Conservation (phyloP, 2,329 filamentous ascomycete genomes). For the Exophiala bonariae region DNA sequence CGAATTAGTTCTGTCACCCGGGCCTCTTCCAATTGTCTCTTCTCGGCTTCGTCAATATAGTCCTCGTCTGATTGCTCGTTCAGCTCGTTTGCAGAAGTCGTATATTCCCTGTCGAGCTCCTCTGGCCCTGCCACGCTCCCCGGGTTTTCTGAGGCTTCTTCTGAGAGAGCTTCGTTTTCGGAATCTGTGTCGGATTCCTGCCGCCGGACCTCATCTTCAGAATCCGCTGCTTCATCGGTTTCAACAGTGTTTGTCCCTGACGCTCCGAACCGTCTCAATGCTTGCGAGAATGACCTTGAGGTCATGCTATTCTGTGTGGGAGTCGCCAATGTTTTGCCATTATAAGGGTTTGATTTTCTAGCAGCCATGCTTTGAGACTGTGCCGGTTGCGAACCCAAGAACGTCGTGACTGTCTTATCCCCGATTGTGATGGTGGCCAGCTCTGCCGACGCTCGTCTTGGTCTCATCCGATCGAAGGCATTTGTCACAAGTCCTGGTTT, state of each 20-base stretch:
- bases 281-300: conserved; percentile 19
- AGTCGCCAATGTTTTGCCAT: conserved; percentile 1
- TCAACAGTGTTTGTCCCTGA: conserved; percentile 3
- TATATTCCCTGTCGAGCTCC: too few relatives aligned
- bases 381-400: conserved; percentile 59
- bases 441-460: conserved; percentile 62
- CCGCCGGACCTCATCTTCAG: conserved; percentile 47
- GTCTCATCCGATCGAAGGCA: conserved; percentile 65
- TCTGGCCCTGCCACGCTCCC: not conserved
- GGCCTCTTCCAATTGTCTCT: conserved; percentile 50
- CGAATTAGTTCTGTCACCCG: conserved; percentile 47
- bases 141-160: not conserved
- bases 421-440: conserved; percentile 76
- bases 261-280: conserved; percentile 20
- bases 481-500: conserved; percentile 51
- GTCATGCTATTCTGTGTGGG: conserved; percentile 7
- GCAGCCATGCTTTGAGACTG: conserved; percentile 23
- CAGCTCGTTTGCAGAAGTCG: not conserved
- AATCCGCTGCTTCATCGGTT: conserved; percentile 35
- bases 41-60: conserved; percentile 57
- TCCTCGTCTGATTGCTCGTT: conserved; percentile 33
- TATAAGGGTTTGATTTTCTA: not conserved
- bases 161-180: not conserved
- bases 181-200: not conserved
- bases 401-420: conserved; percentile 64